Evolutionary conservation across 352 stramenopile genomes (phyloP), one percentile per base, ranked within the genome.

Genomic region (Discostella stelligera): DNA sequence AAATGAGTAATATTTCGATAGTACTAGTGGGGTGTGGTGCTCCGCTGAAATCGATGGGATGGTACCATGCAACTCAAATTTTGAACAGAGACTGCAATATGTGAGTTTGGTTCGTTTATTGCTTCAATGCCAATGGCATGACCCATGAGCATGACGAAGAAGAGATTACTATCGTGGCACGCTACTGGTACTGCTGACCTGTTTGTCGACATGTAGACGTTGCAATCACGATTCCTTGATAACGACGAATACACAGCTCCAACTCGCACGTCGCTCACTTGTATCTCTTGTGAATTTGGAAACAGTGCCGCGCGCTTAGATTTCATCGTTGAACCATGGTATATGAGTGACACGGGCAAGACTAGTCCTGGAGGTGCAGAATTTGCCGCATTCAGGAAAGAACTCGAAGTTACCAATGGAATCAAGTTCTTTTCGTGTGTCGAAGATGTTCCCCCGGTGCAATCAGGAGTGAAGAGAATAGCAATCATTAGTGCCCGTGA

Each of bases 61-160:
- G 87, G 87, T 92, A 91, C 55, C 87, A 89, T 69, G 86, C 76
- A 44, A 74, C 88, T 41, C 89, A 94, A 81, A 84, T 93, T 66
- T 55, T 93, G 16, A 77, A 92, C 39, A 71, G 82, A 18, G 59
- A 65, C 37, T 63, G 50, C 39, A 49, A 65, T 4, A 84, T 85
- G 84, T 90, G 84, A 86, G 84, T 90, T n/a, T 32, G 27, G 27
- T 32, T 32, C 27, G 27, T 32, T 32, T 32, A 5, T 32, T 32
- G 27, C 2, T 32, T 32, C 27, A 32, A 6, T 32, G 27, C 27
- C 5, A 32, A 32, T 32, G 27, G 27, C 27, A 32, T n/a, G n/a
- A n/a, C n/a, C n/a, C n/a, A n/a, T n/a, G n/a, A n/a, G n/a, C n/a
- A 5, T 32, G 5, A 32, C 27, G 27, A 32, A 32, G 27, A 32